Conservation (phyloP, 805 yeast species). For the Sugiyamaella lignohabitans region DNA sequence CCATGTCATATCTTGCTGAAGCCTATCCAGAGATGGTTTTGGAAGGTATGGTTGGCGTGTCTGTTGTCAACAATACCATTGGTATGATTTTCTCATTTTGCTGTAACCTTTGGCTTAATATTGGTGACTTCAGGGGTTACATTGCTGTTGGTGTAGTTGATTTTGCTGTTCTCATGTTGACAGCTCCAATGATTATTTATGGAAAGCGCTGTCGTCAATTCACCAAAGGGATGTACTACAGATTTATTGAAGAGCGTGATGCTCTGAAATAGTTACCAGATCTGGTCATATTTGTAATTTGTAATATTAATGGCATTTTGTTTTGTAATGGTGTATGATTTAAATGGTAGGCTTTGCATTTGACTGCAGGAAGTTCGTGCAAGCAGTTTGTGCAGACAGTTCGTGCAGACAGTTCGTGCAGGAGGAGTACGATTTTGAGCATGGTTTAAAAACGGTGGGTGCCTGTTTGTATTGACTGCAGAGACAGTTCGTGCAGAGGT, state of each 20-base stretch:
- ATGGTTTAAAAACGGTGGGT: no score
- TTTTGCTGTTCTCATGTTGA: constrained; percentile 45
- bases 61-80: constrained; percentile 51
- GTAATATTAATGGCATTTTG: no score
- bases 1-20: constrained; percentile 51
- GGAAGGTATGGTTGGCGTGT: constrained; percentile 52
- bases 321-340: no score
- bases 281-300: no score
- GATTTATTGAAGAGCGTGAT: constrained; percentile 18
- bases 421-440: no score
- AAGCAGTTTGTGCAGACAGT: no score
- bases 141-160: constrained; percentile 53
- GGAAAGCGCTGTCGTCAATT: constrained; percentile 50
- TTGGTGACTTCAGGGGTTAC: constrained; percentile 49
- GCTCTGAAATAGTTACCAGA: constrained; percentile 3
- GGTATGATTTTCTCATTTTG: constrained; percentile 57
- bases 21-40: constrained; percentile 48
- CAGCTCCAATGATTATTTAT: constrained; percentile 52
- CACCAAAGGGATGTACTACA: constrained; percentile 18
- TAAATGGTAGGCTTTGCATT: no score
- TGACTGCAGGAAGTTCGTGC: no score
- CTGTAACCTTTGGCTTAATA: constrained; percentile 53
- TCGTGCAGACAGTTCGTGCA: no score
- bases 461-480: no score
- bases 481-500: no score